Percentiles rank a stretch among this genome's conserved stretches.
These are phyloP conservation scores for Tuber calosporum DNA, from an alignment of 495 filamentous ascomycete species.

Conservation along the genomic window DNA sequence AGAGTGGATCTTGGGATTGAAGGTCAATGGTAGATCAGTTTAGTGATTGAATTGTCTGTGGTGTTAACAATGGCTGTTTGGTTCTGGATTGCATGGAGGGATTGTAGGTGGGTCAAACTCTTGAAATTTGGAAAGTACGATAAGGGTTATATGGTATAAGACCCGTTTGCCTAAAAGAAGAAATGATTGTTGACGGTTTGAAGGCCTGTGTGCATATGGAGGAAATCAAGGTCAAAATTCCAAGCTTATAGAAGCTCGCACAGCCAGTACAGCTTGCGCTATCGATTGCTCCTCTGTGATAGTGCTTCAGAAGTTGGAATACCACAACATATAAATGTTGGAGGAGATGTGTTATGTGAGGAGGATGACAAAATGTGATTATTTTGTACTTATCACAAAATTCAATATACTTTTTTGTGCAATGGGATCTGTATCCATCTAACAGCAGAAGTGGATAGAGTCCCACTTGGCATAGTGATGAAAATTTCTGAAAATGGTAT, in stretches of 20 bases:
- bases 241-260: too few relatives aligned
- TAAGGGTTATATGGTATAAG: too few relatives aligned
- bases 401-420: constrained; percentile 12
- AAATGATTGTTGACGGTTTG: neutral
- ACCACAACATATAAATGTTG: constrained; percentile 1
- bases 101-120: neutral
- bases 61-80: too few relatives aligned
- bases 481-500: constrained; percentile 9
- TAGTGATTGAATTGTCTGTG: too few relatives aligned
- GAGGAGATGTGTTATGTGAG: constrained; percentile 5
- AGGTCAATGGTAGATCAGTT: too few relatives aligned
- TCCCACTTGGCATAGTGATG: neutral
- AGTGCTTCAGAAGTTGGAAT: neutral
- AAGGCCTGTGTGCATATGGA: neutral
- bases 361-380: constrained; percentile 1
- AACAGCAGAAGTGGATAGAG: constrained; percentile 5
- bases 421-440: constrained; percentile 8
- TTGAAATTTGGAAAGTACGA: neutral
- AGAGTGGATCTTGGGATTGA: too few relatives aligned
- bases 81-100: neutral
- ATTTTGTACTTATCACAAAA: constrained; percentile 9
- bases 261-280: too few relatives aligned
- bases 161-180: neutral
- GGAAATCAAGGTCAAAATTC: too few relatives aligned
- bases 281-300: too few relatives aligned